Conservation (phyloP, 495 filamentous ascomycete genomes). For the Trichodelitschia bisporula region DNA sequence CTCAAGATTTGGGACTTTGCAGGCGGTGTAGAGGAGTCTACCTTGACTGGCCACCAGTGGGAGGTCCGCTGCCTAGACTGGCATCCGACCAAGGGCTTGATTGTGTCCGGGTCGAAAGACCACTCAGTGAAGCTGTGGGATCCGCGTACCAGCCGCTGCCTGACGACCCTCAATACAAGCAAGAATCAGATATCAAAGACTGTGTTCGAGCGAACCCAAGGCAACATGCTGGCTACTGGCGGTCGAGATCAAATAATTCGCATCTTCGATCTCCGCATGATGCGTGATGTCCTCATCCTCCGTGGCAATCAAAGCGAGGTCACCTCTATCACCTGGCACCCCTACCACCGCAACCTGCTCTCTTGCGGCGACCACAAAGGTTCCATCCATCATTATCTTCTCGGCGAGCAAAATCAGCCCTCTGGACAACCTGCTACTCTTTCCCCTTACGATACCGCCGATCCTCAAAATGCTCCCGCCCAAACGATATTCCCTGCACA, state of each 20-base stretch:
- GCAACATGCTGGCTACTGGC: constrained; percentile 67
- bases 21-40: constrained; percentile 53
- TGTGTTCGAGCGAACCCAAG: constrained; percentile 59
- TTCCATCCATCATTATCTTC: constrained; percentile 69
- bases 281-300: constrained; percentile 85
- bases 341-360: constrained; percentile 66
- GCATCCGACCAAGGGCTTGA: constrained; percentile 84
- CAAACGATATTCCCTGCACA: constrained; percentile 81
- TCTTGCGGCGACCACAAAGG: constrained; percentile 79
- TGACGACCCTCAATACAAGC: constrained; percentile 90
- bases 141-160: constrained; percentile 61
- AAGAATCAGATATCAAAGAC: constrained; percentile 89
- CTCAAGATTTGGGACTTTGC: constrained; percentile 95
- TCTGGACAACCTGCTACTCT: constrained; percentile 35
- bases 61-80: constrained; percentile 90
- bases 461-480: constrained; percentile 50
- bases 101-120: constrained; percentile 94
- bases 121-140: constrained; percentile 97
- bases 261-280: constrained; percentile 89
- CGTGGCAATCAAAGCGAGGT: constrained; percentile 89
- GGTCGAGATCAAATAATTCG: constrained; percentile 79
- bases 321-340: constrained; percentile 82
- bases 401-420: constrained; percentile 76
- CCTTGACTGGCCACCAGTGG: constrained; percentile 77
- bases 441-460: constrained; percentile 61